These are phyloP conservation scores for Fusarium stilboides DNA, from an alignment of 2,329 filamentous ascomycete species.

Conservation along the genomic window DNA sequence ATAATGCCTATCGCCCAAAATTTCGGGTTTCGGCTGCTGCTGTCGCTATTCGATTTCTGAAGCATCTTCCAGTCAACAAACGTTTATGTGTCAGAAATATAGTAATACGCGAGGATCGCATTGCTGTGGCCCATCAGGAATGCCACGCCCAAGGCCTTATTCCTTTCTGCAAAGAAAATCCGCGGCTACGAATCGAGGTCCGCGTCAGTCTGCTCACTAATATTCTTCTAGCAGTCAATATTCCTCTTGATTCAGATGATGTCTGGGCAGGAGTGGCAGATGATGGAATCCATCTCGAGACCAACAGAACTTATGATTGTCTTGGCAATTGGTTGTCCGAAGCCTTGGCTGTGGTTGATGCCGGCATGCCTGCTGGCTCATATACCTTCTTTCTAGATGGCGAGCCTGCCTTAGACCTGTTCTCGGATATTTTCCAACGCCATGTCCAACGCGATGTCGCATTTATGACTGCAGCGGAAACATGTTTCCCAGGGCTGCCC, in stretches of 20 bases:
- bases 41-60: conserved; percentile 12
- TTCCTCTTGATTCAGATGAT: not conserved
- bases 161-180: not conserved
- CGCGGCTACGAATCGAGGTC: not conserved
- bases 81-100: not conserved
- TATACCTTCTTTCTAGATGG: conserved; percentile 14
- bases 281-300: not conserved
- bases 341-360: not conserved
- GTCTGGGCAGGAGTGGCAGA: not conserved
- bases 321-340: not conserved
- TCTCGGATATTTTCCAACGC: conserved; percentile 4
- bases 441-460: not conserved
- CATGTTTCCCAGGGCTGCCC: not conserved
- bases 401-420: not conserved
- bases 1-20: not conserved
- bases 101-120: not conserved
- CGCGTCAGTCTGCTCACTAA: not conserved
- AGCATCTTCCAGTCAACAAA: not conserved
- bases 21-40: conserved; percentile 17
- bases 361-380: conserved; percentile 5
- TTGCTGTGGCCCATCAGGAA: not conserved
- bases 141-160: conserved; percentile 10
- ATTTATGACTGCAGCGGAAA: not conserved
- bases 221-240: not conserved
- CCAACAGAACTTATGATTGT: not conserved